phyloP scores from a whole-genome alignment of 2,329 filamentous ascomycete species.

The Venturia asperata region DNA sequence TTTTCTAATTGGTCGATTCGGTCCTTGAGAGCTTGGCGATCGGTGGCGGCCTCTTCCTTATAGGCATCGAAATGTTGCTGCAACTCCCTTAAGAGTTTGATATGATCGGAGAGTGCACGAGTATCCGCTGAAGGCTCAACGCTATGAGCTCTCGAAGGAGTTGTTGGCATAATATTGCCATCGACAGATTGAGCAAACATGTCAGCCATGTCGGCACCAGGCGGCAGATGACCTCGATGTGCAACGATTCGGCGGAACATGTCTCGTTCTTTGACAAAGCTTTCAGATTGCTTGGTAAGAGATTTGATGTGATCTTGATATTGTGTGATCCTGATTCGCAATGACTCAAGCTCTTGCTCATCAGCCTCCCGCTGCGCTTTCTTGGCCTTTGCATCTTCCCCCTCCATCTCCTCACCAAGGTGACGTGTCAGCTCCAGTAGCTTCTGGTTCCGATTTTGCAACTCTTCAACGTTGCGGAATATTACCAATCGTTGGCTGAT shows the following conservation, averaged over 20 bases:
- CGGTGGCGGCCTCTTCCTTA: conserved; percentile 74
- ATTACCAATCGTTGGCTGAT: conserved; percentile 85
- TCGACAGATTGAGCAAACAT: conserved; percentile 66
- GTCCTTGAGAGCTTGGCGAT: conserved; percentile 73
- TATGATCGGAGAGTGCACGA: conserved; percentile 60
- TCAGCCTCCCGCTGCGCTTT: conserved; percentile 48
- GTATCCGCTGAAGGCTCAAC: conserved; percentile 43
- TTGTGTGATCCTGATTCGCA: conserved; percentile 66
- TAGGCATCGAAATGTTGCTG: conserved; percentile 87
- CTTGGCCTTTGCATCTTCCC: conserved; percentile 67
- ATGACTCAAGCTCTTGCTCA: conserved; percentile 62
- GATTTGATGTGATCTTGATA: conserved; percentile 80
- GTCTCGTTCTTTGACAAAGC: conserved; percentile 90
- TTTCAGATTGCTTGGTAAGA: conserved; percentile 77
- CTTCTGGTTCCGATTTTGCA: conserved; percentile 83
- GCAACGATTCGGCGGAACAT: conserved; percentile 95
- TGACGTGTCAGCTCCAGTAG: conserved; percentile 76
- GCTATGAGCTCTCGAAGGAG: conserved; percentile 33
- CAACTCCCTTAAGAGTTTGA: conserved; percentile 74
- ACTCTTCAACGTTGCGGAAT: conserved; percentile 75
- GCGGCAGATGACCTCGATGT: conserved; percentile 58
- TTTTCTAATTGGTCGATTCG: conserved; percentile 75
- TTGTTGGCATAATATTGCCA: conserved; percentile 43
- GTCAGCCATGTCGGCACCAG: conserved; percentile 55
- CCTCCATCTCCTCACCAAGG: conserved; percentile 83